phyloP scores from a whole-genome alignment of 1,139 yeast genomes.

The Arxiozyma telluris region DNA sequence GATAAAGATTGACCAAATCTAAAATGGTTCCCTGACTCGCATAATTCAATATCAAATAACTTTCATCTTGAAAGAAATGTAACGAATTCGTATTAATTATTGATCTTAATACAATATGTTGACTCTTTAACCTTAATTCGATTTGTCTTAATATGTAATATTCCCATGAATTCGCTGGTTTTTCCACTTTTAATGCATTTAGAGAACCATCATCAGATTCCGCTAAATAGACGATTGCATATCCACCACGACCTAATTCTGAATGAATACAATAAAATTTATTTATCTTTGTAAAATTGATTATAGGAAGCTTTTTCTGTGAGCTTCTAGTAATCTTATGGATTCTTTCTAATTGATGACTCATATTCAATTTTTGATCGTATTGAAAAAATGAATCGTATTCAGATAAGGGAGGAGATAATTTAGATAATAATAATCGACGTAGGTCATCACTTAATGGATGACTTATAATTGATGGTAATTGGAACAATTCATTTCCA shows the following conservation, averaged over 20 bases:
- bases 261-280: slow-evolving; percentile 49
- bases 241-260: slow-evolving; percentile 73
- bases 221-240: slow-evolving; percentile 67
- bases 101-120: slow-evolving; percentile 30
- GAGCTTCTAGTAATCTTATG: slow-evolving; percentile 26
- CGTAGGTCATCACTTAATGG: slow-evolving; percentile 19
- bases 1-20: slow-evolving; percentile 51
- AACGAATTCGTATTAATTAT: slow-evolving; percentile 47
- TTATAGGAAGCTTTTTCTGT: slow-evolving; percentile 29
- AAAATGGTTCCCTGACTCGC: slow-evolving; percentile 65
- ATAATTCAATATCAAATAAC: slow-evolving; percentile 63
- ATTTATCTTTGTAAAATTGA: slow-evolving; percentile 34
- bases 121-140: slow-evolving; percentile 31
- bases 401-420: slow-evolving; percentile 28
- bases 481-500: neutral
- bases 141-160: slow-evolving; percentile 59
- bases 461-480: slow-evolving; percentile 12
- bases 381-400: slow-evolving; percentile 31
- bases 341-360: slow-evolving; percentile 32
- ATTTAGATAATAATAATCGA: slow-evolving; percentile 12
- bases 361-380: slow-evolving; percentile 29
- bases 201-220: slow-evolving; percentile 53
- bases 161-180: slow-evolving; percentile 74
- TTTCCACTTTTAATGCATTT: slow-evolving; percentile 66
- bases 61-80: slow-evolving; percentile 59